phyloP scores from a whole-genome alignment of 2,329 filamentous ascomycete genomes.

The Alternaria novae-zelandiae region DNA sequence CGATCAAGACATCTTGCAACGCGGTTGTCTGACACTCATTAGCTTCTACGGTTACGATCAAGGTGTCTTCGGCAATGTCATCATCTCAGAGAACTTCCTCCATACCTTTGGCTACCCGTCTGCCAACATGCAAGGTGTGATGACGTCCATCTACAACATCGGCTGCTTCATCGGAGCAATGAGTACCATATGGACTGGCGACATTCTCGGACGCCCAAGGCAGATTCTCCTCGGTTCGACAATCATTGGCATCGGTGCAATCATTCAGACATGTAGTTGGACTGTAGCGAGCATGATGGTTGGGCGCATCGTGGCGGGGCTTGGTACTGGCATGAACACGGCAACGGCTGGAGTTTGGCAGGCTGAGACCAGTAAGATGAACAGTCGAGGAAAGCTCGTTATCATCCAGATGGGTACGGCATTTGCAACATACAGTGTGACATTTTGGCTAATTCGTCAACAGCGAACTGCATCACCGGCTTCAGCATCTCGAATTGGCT shows the following conservation, averaged over 20 bases:
- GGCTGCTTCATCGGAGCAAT: constrained; percentile 56
- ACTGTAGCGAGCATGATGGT: constrained; percentile 49
- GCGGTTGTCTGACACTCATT: background rate
- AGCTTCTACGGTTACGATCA: constrained; percentile 55
- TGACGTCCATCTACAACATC: constrained; percentile 51
- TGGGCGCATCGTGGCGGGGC: constrained; percentile 52
- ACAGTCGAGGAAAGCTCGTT: constrained; percentile 54
- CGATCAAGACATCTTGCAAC: background rate
- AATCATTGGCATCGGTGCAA: constrained; percentile 47
- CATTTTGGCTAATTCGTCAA: background rate
- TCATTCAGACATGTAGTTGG: constrained; percentile 47
- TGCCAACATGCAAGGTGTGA: constrained; percentile 47
- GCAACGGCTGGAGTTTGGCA: constrained; percentile 58
- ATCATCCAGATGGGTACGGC: constrained; percentile 53
- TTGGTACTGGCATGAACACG: constrained; percentile 58
- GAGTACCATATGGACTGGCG: constrained; percentile 57
- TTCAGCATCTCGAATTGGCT: constrained; percentile 55
- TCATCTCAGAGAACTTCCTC: constrained; percentile 41
- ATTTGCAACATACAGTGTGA: background rate
- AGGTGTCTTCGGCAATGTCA: constrained; percentile 45
- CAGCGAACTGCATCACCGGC: constrained; percentile 52
- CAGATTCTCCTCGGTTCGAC: constrained; percentile 64
- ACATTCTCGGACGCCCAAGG: constrained; percentile 63
- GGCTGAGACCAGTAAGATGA: constrained; percentile 55
- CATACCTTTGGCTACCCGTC: constrained; percentile 36